A percentile compares a stretch with the other conserved stretches of the same genome.
phyloP scores from a whole-genome alignment of 352 stramenopile species.

The Globisporangium nunn region DNA sequence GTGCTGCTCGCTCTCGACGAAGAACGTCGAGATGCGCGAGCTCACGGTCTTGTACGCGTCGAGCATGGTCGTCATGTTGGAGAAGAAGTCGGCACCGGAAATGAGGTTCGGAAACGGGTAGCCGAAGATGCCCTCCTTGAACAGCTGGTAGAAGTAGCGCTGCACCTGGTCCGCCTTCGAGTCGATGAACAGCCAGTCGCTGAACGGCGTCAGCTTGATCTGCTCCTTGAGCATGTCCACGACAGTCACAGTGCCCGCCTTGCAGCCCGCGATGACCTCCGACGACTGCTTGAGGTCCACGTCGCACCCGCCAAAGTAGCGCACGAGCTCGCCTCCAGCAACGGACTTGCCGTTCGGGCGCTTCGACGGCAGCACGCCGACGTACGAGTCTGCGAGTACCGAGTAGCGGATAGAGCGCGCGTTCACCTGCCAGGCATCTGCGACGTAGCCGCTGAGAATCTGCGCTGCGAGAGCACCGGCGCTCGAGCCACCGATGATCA shows the following conservation, averaged over 20 bases:
- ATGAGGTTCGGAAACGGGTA: constrained; percentile 55
- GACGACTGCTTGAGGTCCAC: constrained; percentile 31
- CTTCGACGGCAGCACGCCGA: constrained; percentile 29
- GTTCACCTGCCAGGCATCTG: constrained; percentile 34
- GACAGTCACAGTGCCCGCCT: constrained; percentile 34
- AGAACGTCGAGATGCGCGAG: constrained; percentile 42
- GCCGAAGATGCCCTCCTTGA: constrained; percentile 36
- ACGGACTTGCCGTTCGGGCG: constrained; percentile 9
- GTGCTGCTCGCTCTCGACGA: constrained; percentile 38
- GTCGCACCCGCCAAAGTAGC: constrained; percentile 30
- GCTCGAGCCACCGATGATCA: constrained; percentile 29
- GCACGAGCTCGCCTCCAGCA: constrained; percentile 17
- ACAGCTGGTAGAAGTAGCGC: constrained; percentile 60
- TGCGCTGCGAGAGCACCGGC: constrained; percentile 29
- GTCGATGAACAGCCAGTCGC: constrained; percentile 61
- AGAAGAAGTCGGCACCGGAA: constrained; percentile 46
- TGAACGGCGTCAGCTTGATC: constrained; percentile 19
- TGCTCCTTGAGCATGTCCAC: constrained; percentile 38
- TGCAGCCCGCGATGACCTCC: constrained; percentile 34
- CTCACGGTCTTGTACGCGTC: constrained; percentile 43
- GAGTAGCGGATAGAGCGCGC: constrained; percentile 29
- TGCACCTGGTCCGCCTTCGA: constrained; percentile 55
- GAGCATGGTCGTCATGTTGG: constrained; percentile 42
- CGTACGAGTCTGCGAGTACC: constrained; percentile 35
- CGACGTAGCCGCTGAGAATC: constrained; percentile 21